Conservation (phyloP, 441 rosid species). For the Jatropha multifida region DNA sequence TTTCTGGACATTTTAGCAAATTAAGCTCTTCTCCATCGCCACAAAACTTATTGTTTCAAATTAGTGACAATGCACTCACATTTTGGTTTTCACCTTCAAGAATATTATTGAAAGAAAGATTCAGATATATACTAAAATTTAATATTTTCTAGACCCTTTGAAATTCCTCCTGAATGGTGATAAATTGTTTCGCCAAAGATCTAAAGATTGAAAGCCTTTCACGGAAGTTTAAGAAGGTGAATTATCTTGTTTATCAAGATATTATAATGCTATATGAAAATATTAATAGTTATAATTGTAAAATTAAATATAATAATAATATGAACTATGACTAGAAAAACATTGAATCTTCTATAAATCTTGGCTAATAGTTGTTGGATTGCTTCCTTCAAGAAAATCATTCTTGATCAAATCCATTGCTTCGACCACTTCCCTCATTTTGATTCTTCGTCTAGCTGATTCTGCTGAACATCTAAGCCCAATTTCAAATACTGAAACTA, state of each 20-base stretch:
- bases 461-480: constrained; percentile 15
- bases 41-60: constrained; percentile 19
- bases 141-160: background rate
- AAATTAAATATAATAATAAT: too few relatives aligned
- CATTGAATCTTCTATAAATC: too few relatives aligned
- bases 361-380: background rate
- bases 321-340: too few relatives aligned
- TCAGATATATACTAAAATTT: constrained; percentile 1
- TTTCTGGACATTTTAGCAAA: background rate
- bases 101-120: constrained; percentile 8
- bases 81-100: constrained; percentile 6
- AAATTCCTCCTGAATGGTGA: constrained; percentile 2
- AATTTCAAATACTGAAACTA: constrained; percentile 15
- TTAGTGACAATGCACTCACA: background rate
- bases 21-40: constrained; percentile 16
- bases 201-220: constrained; percentile 5
- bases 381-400: constrained; percentile 15
- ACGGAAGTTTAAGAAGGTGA: constrained; percentile 8
- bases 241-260: constrained; percentile 5
- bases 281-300: too few relatives aligned
- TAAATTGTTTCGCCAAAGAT: constrained; percentile 27
- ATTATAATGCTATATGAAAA: too few relatives aligned
- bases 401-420: constrained; percentile 13
- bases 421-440: constrained; percentile 17
- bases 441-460: constrained; percentile 15